These are phyloP conservation scores for Lentinula lateritia DNA, from an alignment of 768 basidiomycete species.

Conservation along the genomic window DNA sequence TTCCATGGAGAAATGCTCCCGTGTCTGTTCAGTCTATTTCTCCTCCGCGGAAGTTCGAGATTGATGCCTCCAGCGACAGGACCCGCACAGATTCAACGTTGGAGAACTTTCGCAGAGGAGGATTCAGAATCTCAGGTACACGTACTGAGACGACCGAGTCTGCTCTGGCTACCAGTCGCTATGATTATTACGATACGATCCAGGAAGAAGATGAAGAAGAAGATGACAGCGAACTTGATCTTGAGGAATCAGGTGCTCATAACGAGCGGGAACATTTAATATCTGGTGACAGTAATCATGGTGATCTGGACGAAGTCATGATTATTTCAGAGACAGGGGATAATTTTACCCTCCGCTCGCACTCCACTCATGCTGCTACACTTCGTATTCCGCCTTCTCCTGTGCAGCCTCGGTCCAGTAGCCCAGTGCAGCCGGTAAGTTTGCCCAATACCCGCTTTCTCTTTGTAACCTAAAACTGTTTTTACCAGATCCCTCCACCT, in stretches of 20 bases:
- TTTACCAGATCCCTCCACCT: background rate
- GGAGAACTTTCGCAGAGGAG: conserved; percentile 3
- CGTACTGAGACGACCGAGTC: background rate
- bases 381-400: background rate
- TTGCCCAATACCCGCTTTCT: background rate
- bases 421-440: background rate
- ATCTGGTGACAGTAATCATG: background rate
- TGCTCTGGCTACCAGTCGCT: background rate
- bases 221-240: background rate
- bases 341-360: conserved; percentile 7
- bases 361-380: background rate
- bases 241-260: background rate
- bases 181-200: background rate
- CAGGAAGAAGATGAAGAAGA: conserved; percentile 2
- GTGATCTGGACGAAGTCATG: background rate
- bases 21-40: conserved; percentile 10
- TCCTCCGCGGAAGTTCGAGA: conserved; percentile 10
- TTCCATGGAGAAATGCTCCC: conserved; percentile 11
- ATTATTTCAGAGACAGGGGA: conserved; percentile 5
- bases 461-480: background rate
- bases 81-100: conserved; percentile 7
- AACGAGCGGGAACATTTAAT: conserved; percentile 1
- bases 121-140: conserved; percentile 1
- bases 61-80: conserved; percentile 13
- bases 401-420: background rate